A percentile compares a stretch with the other conserved stretches of the same genome.
phyloP scores from a whole-genome alignment of 805 yeast genomes.

The Candida ascalaphidarum region DNA sequence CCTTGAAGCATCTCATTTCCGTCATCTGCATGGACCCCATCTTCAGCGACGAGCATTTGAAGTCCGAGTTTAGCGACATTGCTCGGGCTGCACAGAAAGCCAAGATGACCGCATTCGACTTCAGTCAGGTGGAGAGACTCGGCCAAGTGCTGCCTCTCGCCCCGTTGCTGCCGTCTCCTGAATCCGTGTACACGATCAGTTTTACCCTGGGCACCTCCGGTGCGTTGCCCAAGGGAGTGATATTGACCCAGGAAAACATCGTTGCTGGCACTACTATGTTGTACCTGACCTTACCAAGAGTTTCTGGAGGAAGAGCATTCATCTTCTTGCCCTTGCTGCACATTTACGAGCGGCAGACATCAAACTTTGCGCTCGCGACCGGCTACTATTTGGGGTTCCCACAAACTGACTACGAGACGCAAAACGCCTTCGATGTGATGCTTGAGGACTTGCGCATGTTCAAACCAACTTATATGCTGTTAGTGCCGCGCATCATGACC shows the following conservation, averaged over 20 bases:
- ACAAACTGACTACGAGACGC: conserved; percentile 5
- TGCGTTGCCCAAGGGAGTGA: conserved; percentile 59
- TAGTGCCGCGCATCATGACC: conserved; percentile 33
- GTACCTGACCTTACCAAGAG: conserved; percentile 13
- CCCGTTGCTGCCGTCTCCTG: conserved; percentile 40
- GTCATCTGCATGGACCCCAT: conserved; percentile 21
- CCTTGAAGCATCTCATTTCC: conserved; percentile 10
- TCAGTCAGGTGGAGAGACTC: conserved; percentile 21
- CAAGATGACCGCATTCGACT: conserved; percentile 22
- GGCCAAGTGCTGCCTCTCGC: conserved; percentile 21
- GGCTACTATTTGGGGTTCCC: conserved; percentile 52
- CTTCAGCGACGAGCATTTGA: conserved; percentile 2
- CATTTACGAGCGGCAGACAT: conserved; percentile 43
- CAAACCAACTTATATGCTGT: conserved; percentile 19
- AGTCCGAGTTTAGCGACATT: conserved; percentile 13
- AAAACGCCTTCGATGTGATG: conserved; percentile 13
- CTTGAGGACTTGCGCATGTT: conserved; percentile 19
- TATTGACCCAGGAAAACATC: conserved; percentile 41
- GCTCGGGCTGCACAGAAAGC: no score
- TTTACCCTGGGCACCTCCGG: conserved; percentile 78
- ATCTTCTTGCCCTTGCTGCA: conserved; percentile 51
- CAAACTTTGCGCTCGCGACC: conserved; percentile 33
- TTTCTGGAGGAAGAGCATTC: conserved; percentile 9
- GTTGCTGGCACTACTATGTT: conserved; percentile 38
- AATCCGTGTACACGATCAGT: conserved; percentile 46